phyloP scores from a whole-genome alignment of 116 monocot genomes.

The Thalassia testudinum region DNA sequence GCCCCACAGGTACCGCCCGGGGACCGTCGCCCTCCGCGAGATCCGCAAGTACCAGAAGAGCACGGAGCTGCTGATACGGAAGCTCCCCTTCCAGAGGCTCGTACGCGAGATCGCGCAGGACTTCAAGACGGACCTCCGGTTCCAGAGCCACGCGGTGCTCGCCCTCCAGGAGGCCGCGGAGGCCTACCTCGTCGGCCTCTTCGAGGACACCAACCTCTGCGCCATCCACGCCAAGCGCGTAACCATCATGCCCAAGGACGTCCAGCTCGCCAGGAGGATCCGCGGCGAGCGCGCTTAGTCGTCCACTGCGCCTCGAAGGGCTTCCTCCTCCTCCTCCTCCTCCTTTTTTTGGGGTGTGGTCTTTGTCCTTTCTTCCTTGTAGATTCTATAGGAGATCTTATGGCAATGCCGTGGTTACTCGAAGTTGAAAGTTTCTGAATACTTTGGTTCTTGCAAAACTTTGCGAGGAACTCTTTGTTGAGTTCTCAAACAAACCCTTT shows the following conservation, averaged over 20 bases:
- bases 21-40: constrained; percentile 5
- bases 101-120: constrained; percentile 6
- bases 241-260: constrained; percentile 65
- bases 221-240: constrained; percentile 61
- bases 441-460: no score
- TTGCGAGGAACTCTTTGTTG: no score
- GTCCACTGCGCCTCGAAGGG: no score
- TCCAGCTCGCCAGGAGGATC: constrained; percentile 12
- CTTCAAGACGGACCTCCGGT: constrained; percentile 12
- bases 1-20: constrained; percentile 20
- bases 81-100: constrained; percentile 4
- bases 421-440: no score
- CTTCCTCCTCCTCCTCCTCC: no score
- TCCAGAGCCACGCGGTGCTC: constrained; percentile 44
- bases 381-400: no score
- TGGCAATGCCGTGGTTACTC: no score
- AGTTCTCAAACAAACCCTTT: no score
- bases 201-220: constrained; percentile 58
- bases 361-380: no score
- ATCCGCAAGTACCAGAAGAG: constrained; percentile 2
- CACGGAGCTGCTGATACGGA: constrained; percentile 1
- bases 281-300: constrained; percentile 2
- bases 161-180: constrained; percentile 55
- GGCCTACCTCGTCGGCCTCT: constrained; percentile 45
- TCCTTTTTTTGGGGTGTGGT: no score